phyloP scores from a whole-genome alignment of 1,284 basidiomycete genomes.

The Apiotrichum gamsii region DNA sequence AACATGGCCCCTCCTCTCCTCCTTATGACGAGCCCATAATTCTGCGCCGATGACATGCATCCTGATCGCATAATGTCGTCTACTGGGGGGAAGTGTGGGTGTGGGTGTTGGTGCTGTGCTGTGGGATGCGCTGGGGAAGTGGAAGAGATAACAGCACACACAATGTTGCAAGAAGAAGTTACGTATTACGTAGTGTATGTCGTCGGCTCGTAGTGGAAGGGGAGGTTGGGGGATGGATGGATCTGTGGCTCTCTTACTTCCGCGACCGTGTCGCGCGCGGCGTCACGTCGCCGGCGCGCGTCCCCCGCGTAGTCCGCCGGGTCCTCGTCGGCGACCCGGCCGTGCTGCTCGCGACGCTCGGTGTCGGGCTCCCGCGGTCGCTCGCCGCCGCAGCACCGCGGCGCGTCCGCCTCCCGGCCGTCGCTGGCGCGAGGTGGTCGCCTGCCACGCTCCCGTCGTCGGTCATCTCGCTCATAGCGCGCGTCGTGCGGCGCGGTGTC shows the following conservation, averaged over 20 bases:
- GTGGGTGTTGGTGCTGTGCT: neutral
- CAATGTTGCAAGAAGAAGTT: too few species aligned
- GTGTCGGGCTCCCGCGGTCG: constrained; percentile 37
- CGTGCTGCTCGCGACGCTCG: constrained; percentile 25
- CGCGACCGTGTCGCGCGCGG: constrained; percentile 22
- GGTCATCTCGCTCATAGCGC: constrained; percentile 20
- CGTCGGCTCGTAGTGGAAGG: too few species aligned
- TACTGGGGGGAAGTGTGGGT: neutral
- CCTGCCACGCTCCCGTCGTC: constrained; percentile 7
- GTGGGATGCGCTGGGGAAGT: neutral
- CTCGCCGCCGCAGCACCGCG: constrained; percentile 20
- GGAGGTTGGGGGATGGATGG: too few species aligned
- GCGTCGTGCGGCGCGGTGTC: constrained; percentile 7
- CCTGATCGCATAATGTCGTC: constrained; percentile 1
- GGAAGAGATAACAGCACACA: too few species aligned
- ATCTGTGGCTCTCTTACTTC: constrained; percentile 6
- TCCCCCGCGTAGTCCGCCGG: neutral
- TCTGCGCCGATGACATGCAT: constrained; percentile 9
- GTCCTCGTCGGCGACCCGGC: constrained; percentile 3
- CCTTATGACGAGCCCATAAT: neutral
- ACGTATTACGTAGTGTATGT: too few species aligned
- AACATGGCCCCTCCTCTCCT: too few species aligned
- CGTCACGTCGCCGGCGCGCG: constrained; percentile 15
- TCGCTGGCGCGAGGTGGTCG: neutral
- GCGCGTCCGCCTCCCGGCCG: constrained; percentile 21